Evolutionary conservation across 1,139 yeast species (phyloP).

Genomic region (Nakaseomyces nivariensis): DNA sequence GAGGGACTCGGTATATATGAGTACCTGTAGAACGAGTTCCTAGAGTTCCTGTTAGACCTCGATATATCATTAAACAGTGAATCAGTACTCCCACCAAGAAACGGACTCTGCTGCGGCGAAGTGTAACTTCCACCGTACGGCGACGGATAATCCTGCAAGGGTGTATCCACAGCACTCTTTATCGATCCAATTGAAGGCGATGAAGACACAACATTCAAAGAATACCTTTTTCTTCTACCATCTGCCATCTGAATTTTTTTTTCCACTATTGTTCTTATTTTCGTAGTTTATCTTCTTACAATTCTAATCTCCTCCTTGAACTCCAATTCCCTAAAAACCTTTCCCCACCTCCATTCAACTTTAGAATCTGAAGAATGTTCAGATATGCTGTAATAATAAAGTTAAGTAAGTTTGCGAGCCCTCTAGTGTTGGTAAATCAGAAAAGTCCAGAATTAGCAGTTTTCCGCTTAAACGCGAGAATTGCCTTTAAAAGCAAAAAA

Average conservation of each 20-base stretch:
- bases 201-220: constrained; percentile 4
- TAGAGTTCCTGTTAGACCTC: neutral
- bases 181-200: neutral
- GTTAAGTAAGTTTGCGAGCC: too few relatives aligned
- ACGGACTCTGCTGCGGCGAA: neutral
- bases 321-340: too few relatives aligned
- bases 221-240: constrained; percentile 3
- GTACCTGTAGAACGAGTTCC: neutral
- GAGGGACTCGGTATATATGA: neutral
- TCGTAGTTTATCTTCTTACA: neutral
- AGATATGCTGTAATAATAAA: too few relatives aligned
- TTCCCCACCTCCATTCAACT: too few relatives aligned
- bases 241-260: neutral
- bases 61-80: neutral
- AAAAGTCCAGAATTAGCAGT: too few relatives aligned
- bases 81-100: neutral
- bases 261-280: constrained; percentile 2
- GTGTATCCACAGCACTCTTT: neutral
- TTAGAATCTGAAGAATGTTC: too few relatives aligned
- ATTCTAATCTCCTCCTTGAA: neutral
- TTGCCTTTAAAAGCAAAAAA: too few relatives aligned
- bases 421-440: too few relatives aligned
- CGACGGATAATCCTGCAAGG: neutral
- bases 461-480: too few relatives aligned
- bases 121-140: neutral